Conservation (phyloP, 2,329 filamentous ascomycete genomes). For the Leptoxyphium fumago region DNA sequence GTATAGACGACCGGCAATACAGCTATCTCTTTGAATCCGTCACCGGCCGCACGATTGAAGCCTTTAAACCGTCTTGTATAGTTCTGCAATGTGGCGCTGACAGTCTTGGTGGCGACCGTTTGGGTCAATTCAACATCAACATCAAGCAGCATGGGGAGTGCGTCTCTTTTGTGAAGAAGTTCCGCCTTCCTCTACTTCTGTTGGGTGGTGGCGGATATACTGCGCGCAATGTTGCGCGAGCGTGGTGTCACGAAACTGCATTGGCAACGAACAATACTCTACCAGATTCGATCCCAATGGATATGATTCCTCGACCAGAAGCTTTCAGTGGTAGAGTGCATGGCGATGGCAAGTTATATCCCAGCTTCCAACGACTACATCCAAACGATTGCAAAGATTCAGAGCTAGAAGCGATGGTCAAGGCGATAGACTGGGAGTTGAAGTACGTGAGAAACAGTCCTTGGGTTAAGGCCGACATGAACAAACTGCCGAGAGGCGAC, state of each 20-base stretch:
- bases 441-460: slow-evolving; percentile 73
- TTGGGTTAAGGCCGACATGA: slow-evolving; percentile 58
- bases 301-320: slow-evolving; percentile 69
- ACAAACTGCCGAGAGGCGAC: slow-evolving; percentile 52
- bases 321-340: slow-evolving; percentile 74
- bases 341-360: slow-evolving; percentile 55
- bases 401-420: slow-evolving; percentile 58
- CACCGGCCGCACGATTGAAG: slow-evolving; percentile 61
- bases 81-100: slow-evolving; percentile 93
- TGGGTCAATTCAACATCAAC: slow-evolving; percentile 93
- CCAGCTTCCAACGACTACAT: slow-evolving; percentile 57
- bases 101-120: slow-evolving; percentile 79
- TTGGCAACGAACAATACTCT: slow-evolving; percentile 70
- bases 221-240: slow-evolving; percentile 85
- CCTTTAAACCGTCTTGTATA: slow-evolving; percentile 79
- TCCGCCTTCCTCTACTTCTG: slow-evolving; percentile 68
- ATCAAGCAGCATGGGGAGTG: slow-evolving; percentile 89
- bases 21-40: slow-evolving; percentile 69
- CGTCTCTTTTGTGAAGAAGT: slow-evolving; percentile 73
- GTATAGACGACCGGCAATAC: slow-evolving; percentile 63
- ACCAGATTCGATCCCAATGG: slow-evolving; percentile 52
- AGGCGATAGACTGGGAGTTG: slow-evolving; percentile 70
- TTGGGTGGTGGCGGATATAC: slow-evolving; percentile 95
- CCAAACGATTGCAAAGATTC: slow-evolving; percentile 61
- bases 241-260: slow-evolving; percentile 93